phyloP scores from a whole-genome alignment of 306 rosid genomes.

The Lathyrus oleraceus region DNA sequence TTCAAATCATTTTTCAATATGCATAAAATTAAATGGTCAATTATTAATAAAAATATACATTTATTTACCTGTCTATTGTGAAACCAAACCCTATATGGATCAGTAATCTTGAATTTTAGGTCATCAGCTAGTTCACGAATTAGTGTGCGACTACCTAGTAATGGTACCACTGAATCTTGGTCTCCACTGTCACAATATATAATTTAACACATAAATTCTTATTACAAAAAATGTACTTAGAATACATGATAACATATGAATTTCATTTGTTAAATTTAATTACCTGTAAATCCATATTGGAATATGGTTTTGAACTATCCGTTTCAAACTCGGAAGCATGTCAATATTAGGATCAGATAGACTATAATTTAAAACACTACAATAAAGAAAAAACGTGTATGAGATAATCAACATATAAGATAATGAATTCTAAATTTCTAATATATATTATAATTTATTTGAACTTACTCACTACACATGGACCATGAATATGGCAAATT shows the following conservation, averaged over 20 bases:
- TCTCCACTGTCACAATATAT: constrained; percentile 62
- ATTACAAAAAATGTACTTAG: background rate
- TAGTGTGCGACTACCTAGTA: constrained; percentile 76
- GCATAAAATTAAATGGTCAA: background rate
- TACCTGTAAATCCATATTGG: constrained; percentile 97
- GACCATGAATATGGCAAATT: constrained; percentile 67
- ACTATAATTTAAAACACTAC: constrained; percentile 67
- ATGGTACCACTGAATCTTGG: constrained; percentile 83
- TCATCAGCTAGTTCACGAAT: constrained; percentile 80
- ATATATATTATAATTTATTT: background rate
- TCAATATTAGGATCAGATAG: constrained; percentile 58
- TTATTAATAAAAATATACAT: background rate
- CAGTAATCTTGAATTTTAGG: constrained; percentile 58
- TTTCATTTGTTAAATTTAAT: constrained; percentile 1
- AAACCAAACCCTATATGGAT: constrained; percentile 84
- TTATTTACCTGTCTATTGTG: constrained; percentile 78
- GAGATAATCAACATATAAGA: background rate
- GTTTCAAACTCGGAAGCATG: constrained; percentile 74
- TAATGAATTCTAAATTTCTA: background rate
- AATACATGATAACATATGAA: background rate
- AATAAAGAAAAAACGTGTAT: constrained; percentile 27
- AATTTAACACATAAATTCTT: background rate
- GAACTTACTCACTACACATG: constrained; percentile 75
- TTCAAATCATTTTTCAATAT: background rate
- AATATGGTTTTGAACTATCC: constrained; percentile 64